Conservation (phyloP, 345 rosid genomes). For the Boechera divaricarpa region DNA sequence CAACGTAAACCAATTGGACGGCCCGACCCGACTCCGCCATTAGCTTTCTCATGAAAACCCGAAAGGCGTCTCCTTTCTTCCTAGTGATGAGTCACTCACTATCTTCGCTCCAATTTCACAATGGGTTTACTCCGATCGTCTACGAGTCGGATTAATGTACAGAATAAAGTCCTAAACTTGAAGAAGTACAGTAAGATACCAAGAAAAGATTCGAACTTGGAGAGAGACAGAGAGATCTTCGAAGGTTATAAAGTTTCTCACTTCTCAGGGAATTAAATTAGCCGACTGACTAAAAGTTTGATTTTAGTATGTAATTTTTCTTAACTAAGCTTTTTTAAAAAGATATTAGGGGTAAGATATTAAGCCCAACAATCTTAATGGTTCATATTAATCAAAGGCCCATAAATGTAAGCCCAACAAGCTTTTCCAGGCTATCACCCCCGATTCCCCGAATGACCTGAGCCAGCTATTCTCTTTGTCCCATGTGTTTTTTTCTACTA, state of each 20-base stretch:
- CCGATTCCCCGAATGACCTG: background rate
- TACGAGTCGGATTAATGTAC: background rate
- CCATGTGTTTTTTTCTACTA: no score
- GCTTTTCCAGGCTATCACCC: background rate
- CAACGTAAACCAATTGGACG: conserved; percentile 50
- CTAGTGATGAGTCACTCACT: conserved; percentile 6
- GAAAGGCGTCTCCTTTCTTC: conserved; percentile 36
- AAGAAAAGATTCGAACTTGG: conserved; percentile 23
- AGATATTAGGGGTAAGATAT: background rate
- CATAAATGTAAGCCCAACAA: conserved; percentile 18
- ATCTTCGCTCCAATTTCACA: conserved; percentile 20
- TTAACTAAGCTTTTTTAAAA: no score
- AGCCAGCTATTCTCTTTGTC: no score
- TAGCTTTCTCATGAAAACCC: conserved; percentile 1
- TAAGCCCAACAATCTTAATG: no score
- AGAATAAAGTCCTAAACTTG: conserved; percentile 23
- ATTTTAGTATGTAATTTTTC: no score
- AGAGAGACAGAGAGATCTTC: background rate
- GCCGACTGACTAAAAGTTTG: background rate
- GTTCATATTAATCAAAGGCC: background rate
- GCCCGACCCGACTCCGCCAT: conserved; percentile 38
- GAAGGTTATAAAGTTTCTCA: background rate
- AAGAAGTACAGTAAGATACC: background rate
- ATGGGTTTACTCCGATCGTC: conserved; percentile 16
- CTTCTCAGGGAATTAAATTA: no score